Conservation (phyloP, 148 eudicot species). For the Rhododendron ferrugineum region DNA sequence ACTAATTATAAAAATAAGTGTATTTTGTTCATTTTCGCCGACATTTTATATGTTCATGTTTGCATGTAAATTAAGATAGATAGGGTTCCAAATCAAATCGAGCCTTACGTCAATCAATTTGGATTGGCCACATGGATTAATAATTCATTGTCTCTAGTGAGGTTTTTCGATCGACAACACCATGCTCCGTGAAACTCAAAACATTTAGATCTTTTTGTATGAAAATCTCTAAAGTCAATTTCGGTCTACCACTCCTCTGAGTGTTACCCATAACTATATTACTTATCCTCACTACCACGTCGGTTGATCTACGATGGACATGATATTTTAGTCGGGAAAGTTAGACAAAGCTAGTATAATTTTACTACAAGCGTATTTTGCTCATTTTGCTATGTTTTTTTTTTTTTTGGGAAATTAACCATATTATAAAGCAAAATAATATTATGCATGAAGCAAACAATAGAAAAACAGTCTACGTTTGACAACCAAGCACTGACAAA, state of each 20-base stretch:
- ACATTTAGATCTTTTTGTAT: neutral
- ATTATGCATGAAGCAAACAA: neutral
- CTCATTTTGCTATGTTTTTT: neutral
- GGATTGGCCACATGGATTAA: neutral
- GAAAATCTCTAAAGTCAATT: neutral
- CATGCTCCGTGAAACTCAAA: neutral
- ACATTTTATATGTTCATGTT: neutral
- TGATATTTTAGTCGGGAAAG: too few species aligned
- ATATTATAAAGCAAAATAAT: too few species aligned
- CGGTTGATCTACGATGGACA: neutral
- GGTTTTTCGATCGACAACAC: too few species aligned
- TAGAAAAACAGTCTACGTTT: too few species aligned
- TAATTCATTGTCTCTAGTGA: neutral
- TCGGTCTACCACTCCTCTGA: too few species aligned
- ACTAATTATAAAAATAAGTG: too few species aligned
- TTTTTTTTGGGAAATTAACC: too few species aligned
- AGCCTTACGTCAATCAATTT: neutral
- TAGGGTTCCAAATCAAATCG: neutral
- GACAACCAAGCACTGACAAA: too few species aligned
- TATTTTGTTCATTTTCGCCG: neutral
- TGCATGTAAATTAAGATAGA: neutral
- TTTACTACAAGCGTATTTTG: too few species aligned
- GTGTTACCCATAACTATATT: too few species aligned
- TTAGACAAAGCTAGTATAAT: too few species aligned
- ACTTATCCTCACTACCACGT: neutral